A percentile compares a stretch with the other conserved stretches of the same genome.
phyloP scores from a whole-genome alignment of 345 rosid species.

The Hypericum perforatum region DNA sequence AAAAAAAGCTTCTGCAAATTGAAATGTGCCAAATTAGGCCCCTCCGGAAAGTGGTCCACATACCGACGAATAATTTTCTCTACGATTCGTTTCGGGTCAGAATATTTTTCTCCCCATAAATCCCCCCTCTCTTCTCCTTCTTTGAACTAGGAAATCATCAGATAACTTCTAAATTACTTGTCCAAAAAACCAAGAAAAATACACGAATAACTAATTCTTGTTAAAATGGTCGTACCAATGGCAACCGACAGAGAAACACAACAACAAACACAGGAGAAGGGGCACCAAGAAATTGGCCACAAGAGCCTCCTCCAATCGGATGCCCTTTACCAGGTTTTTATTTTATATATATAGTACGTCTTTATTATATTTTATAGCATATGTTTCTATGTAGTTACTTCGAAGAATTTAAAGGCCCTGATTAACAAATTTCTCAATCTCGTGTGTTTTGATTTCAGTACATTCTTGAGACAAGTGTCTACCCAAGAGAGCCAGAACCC shows the following conservation, averaged over 20 bases:
- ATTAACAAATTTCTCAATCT: not conserved
- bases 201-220: no score
- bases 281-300: conserved; percentile 94
- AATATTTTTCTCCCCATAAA: no score
- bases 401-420: not conserved
- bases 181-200: not conserved
- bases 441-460: conserved; percentile 30
- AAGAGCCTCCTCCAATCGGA: conserved; percentile 90
- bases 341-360: no score
- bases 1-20: no score
- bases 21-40: no score
- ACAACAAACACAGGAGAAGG: conserved; percentile 39
- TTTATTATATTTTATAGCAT: no score
- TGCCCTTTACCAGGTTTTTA: conserved; percentile 76
- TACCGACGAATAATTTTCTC: no score
- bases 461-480: conserved; percentile 94
- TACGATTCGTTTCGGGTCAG: no score
- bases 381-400: not conserved
- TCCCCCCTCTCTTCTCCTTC: no score
- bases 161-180: not conserved
- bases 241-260: conserved; percentile 39
- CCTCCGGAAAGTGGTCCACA: no score
- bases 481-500: conserved; percentile 87
- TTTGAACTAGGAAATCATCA: not conserved
- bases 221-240: conserved; percentile 19